Evolutionary conservation across 2,329 filamentous ascomycete species (phyloP).

Genomic region (Aureobasidium pullulans): DNA sequence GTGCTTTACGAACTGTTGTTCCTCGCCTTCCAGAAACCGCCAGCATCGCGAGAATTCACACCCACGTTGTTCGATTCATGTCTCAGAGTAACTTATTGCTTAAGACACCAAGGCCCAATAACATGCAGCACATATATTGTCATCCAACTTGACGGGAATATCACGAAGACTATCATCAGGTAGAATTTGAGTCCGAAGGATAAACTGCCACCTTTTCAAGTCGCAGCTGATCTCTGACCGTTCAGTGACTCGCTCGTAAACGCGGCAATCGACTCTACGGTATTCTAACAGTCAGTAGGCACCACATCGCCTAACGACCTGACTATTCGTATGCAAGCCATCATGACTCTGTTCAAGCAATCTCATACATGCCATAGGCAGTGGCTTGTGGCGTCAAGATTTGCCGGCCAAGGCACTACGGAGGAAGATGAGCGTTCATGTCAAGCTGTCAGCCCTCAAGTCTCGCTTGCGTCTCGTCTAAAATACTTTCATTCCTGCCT

Average conservation of each 20-base stretch:
- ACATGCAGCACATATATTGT: not conserved
- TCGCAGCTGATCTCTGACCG: not conserved
- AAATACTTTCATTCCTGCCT: not conserved
- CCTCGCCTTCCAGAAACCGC: constrained; percentile 1
- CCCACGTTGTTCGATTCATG: not conserved
- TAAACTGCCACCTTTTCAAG: not conserved
- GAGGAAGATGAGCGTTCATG: constrained; percentile 3
- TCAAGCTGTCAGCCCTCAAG: not conserved
- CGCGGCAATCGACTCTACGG: no score
- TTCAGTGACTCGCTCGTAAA: not conserved
- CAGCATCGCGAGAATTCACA: not conserved
- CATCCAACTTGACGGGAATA: not conserved
- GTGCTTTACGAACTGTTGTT: not conserved
- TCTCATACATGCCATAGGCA: not conserved
- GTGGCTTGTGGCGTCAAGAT: constrained; percentile 10
- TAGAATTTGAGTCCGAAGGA: not conserved
- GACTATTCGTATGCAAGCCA: not conserved
- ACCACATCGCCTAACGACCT: not conserved
- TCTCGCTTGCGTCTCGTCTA: not conserved
- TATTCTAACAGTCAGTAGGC: not conserved
- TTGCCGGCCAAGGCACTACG: constrained; percentile 5
- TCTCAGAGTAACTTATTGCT: not conserved
- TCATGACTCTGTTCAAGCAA: not conserved
- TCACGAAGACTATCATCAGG: not conserved
- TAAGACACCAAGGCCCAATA: not conserved